Percentiles rank a stretch among this genome's conserved stretches.
Conservation (phyloP, 2,329 filamentous ascomycete genomes). For the Fusarium sublunatum region DNA sequence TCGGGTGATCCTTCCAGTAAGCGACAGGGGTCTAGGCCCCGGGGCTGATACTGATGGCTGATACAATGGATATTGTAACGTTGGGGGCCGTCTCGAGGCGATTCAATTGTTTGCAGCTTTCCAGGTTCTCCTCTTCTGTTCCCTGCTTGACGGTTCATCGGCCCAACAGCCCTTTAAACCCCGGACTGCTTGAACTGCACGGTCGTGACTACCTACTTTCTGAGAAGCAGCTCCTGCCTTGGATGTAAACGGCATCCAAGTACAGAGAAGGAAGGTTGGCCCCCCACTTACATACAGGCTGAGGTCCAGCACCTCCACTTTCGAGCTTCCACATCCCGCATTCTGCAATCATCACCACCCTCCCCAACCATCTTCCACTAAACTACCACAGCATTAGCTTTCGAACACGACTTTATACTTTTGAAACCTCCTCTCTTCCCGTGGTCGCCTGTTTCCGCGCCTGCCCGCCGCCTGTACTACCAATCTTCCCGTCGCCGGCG, state of each 20-base stretch:
- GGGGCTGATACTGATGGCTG: background rate
- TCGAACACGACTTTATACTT: conserved; percentile 9
- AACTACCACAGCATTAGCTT: conserved; percentile 12
- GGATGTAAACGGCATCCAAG: background rate
- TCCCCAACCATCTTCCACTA: conserved; percentile 17
- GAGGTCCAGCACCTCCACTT: conserved; percentile 38
- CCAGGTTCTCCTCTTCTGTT: conserved; percentile 21
- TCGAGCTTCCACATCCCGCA: conserved; percentile 42
- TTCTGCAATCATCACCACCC: conserved; percentile 39
- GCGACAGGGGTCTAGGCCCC: conserved; percentile 32
- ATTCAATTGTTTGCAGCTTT: conserved; percentile 12
- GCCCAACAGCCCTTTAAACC: conserved; percentile 22
- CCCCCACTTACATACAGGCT: background rate
- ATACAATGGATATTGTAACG: background rate
- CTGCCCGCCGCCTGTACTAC: conserved; percentile 33
- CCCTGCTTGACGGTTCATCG: conserved; percentile 12
- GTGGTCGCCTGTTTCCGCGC: conserved; percentile 27
- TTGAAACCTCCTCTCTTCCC: conserved; percentile 6
- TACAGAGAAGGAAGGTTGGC: background rate
- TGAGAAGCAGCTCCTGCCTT: too few relatives aligned
- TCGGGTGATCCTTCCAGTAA: conserved; percentile 14
- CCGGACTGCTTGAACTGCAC: background rate
- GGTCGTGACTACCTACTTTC: background rate
- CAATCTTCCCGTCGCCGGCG: conserved; percentile 25
- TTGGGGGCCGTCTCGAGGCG: conserved; percentile 9